Base-by-base conservation (phyloP, 2,329 filamentous ascomycete species). In the Neopestalotiopsis rosae region DNA sequence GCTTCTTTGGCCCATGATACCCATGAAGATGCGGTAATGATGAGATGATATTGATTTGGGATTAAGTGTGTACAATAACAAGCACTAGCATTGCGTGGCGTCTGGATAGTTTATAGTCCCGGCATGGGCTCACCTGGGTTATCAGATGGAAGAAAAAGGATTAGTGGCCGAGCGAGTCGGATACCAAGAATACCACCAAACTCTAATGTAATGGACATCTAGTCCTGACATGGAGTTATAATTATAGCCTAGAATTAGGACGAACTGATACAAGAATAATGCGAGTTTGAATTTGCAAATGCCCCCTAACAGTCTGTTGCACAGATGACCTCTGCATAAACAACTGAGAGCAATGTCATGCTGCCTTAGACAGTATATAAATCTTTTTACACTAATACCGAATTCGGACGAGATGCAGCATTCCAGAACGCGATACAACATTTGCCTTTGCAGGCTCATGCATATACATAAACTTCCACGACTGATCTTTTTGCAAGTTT, bases 71-170 rank as follows among this genome's bases (percentile, higher is more conserved):
- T 20, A 40, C 28, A 40, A 62, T 20, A 34, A 62, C 30, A 34
- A 40, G 65, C 59, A 67, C 61, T 59, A 65, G 49, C 68, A 69
- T 69, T 66, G 64, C 68, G 42, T 67, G 68, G 68, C 68, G 68
- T 67, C 62, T 12, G 64, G 14, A 3, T 64, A 49, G 34, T 64
- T 64, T 63, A 13, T 28, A 17, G 5, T n/a, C 49, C 45, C 45
- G n/a, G 40, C 13, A 61, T 10, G 30, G 59, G 28, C 32, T n/a
- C 32, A 38, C 38, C 6, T 30, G 30, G 17, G 10, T 40, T 61
- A 13, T 52, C 45, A 52, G 45, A 52, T 52, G 45, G 63, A 58
- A 40, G 63, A 38, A 24, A 38, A 40, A 57, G 30, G 32, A 40
- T 40, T 65, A 45, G 28, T 24, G 42, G 32, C 24, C 56, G 20